phyloP scores from a whole-genome alignment of 306 rosid species.

The Citrullus colocynthis region DNA sequence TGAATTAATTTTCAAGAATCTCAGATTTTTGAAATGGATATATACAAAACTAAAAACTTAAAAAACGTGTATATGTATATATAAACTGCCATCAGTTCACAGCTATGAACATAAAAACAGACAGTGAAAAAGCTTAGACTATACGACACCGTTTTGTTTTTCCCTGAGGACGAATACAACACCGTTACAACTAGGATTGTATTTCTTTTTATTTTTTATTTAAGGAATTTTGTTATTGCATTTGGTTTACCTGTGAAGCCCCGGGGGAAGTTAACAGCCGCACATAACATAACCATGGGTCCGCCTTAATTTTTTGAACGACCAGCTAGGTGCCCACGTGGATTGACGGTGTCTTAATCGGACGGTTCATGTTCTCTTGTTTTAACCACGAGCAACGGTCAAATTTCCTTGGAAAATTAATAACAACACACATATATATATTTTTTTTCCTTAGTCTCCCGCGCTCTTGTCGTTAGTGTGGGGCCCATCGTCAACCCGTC shows the following conservation, averaged over 20 bases:
- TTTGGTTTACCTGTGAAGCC: background rate
- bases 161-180: background rate
- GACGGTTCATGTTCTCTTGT: constrained; percentile 8
- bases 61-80: too few species aligned
- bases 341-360: constrained; percentile 23
- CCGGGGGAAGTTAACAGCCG: background rate
- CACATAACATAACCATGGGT: background rate
- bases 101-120: background rate
- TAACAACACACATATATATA: too few species aligned
- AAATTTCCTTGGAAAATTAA: background rate
- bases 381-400: constrained; percentile 48
- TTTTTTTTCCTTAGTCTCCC: background rate
- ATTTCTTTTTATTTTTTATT: too few species aligned
- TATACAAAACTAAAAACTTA: too few species aligned
- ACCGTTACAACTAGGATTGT: background rate
- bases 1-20: too few species aligned
- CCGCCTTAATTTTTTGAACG: background rate
- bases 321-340: background rate
- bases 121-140: background rate
- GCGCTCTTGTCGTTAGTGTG: constrained; percentile 24
- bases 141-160: background rate
- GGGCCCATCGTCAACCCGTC: constrained; percentile 25
- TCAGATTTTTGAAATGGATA: too few species aligned
- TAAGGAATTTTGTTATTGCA: background rate
- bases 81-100: background rate